Evolutionary conservation across 2,329 filamentous ascomycete species (phyloP).

Genomic region (Cordyceps tenuipes): DNA sequence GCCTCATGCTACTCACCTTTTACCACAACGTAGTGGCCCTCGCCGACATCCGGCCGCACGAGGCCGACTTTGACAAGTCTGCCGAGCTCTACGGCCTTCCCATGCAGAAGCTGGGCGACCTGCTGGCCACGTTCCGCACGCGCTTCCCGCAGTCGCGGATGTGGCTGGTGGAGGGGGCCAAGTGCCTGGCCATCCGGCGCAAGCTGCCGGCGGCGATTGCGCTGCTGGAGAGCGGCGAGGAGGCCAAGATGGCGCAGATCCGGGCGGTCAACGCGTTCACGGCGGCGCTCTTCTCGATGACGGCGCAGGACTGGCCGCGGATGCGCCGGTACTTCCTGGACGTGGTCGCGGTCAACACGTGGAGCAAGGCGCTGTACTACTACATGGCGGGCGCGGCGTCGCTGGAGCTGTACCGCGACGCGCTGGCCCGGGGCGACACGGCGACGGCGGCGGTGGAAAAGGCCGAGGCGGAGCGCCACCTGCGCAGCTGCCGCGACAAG

Average conservation of each 20-base stretch:
- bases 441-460: slow-evolving; percentile 49
- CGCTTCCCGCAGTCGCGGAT: slow-evolving; percentile 75
- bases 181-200: slow-evolving; percentile 60
- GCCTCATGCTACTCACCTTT: slow-evolving; percentile 71
- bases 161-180: slow-evolving; percentile 83
- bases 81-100: slow-evolving; percentile 65
- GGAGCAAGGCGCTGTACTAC: slow-evolving; percentile 84
- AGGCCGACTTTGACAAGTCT: slow-evolving; percentile 43
- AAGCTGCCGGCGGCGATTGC: slow-evolving; percentile 59
- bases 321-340: slow-evolving; percentile 69
- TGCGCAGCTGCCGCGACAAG: slow-evolving; percentile 63
- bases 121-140: slow-evolving; percentile 65
- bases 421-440: slow-evolving; percentile 28
- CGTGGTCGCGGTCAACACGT: slow-evolving; percentile 68
- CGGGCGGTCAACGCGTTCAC: slow-evolving; percentile 82
- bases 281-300: slow-evolving; percentile 69
- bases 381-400: slow-evolving; percentile 76
- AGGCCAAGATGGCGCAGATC: slow-evolving; percentile 78
- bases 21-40: slow-evolving; percentile 83
- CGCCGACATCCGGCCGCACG: slow-evolving; percentile 73
- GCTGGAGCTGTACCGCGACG: slow-evolving; percentile 70
- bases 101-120: slow-evolving; percentile 51
- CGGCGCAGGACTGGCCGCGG: slow-evolving; percentile 64
- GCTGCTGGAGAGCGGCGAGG: slow-evolving; percentile 49
- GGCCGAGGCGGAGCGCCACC: slow-evolving; percentile 56